phyloP scores from a whole-genome alignment of 2,329 filamentous ascomycete species.

The Alternaria brassicae region DNA sequence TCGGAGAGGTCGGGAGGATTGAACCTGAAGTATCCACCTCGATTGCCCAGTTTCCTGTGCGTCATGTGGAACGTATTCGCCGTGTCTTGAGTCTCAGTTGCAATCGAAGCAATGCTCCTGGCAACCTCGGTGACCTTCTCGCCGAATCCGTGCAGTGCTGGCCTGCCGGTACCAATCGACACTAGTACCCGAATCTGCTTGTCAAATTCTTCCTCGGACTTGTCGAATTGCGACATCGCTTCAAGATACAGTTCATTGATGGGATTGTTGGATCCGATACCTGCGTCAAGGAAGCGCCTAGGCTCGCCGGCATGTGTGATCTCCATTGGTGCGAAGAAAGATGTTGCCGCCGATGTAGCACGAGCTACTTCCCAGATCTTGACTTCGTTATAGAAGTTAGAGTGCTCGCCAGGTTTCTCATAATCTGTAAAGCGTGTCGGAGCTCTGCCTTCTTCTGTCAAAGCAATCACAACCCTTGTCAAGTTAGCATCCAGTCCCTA shows the following conservation, averaged over 20 bases:
- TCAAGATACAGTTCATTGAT: neutral
- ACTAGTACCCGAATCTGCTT: neutral
- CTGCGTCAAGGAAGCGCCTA: slow-evolving; percentile 52
- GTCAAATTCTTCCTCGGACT: neutral
- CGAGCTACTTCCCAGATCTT: neutral
- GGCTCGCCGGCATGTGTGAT: neutral
- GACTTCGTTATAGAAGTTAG: slow-evolving; percentile 31
- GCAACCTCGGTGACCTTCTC: neutral
- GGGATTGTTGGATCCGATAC: slow-evolving; percentile 1
- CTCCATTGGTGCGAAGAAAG: neutral
- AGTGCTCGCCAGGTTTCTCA: slow-evolving; percentile 10
- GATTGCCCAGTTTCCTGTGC: neutral
- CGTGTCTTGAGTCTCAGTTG: neutral
- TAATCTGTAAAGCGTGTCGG: slow-evolving; percentile 15
- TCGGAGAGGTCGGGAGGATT: neutral
- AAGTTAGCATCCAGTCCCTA: neutral
- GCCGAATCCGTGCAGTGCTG: neutral
- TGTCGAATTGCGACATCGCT: neutral
- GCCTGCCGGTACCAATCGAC: neutral
- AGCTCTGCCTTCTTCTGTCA: slow-evolving; percentile 5
- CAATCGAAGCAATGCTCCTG: neutral
- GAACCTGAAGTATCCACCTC: neutral
- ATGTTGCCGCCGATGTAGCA: neutral
- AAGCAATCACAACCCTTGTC: slow-evolving; percentile 11
- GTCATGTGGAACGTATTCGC: neutral